Evolutionary conservation across 225 moss, liverwort and hornwort genomes (phyloP), one percentile per base, ranked within the genome.

Genomic region (Climacium dendroides): DNA sequence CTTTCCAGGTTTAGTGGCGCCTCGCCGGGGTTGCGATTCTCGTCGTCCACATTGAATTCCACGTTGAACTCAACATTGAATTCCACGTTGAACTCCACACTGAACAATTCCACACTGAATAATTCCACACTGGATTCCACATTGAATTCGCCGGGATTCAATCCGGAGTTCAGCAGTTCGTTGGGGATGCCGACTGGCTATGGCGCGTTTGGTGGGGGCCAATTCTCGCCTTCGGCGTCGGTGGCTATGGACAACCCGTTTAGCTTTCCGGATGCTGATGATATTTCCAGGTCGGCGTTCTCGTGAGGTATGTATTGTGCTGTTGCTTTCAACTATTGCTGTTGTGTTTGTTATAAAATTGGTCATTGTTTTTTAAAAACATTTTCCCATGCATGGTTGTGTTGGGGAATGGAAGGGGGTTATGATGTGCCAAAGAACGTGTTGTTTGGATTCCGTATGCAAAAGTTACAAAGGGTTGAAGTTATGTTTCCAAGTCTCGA

Each of bases 161-260:
- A 60, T 15, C 22, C 81, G 24, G 81, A 34, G 22, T 63, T 81
- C 81, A 62, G 47, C 47, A 47, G 15, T 47, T 48, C 81, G 34
- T 48, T 23, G 62, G 94, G 90, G 41, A 90, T 93, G 91, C 79
- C 90, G 23, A 89, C 93, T 7, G 95, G 93, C 54, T 96, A 92
- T 61, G 95, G 93, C 69, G 92, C 92, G 24, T 93, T 94, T 89
- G 91, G 95, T 62, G 88, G 88, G 11, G 81, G 8, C 34, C 85
- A 92, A 22, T 93, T 94, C 92, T 94, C 96, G 19, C 95, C 97
- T 1, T 87, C 91, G 10, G 85, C 92, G 25, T 70, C 89, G 18
- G 48, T 90, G 87, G 90, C 94, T 45, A 91, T 93, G 93, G 98
- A 98, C 82, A 94, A 94, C 53, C 87, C 93, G 65, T 98, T 98